A percentile compares a stretch with the other conserved stretches of the same genome.
phyloP scores from a whole-genome alignment of 108 stramenopile species.

The Cyclotella atomus region DNA sequence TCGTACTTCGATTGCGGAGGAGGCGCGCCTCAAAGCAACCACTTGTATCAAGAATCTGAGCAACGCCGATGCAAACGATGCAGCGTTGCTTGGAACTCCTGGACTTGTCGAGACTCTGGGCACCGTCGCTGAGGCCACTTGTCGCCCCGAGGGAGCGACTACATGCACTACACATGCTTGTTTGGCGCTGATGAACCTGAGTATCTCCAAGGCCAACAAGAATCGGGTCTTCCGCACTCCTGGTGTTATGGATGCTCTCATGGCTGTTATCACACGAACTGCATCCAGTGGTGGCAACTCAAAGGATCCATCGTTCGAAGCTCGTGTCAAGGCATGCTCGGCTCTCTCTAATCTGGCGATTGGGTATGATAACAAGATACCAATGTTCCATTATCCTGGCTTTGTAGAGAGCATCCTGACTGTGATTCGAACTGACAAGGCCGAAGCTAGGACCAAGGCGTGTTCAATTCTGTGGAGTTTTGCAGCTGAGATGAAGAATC shows the following conservation, averaged over 20 bases:
- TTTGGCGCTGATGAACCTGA: conserved; percentile 87
- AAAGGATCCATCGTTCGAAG: conserved; percentile 67
- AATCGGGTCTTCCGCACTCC: conserved; percentile 86
- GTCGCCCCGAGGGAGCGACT: conserved; percentile 78
- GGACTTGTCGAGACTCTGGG: conserved; percentile 86
- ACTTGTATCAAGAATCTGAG: conserved; percentile 91
- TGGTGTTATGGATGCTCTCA: conserved; percentile 91
- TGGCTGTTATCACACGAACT: conserved; percentile 83
- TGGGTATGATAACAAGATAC: conserved; percentile 94
- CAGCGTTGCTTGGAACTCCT: conserved; percentile 77
- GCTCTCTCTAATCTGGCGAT: conserved; percentile 89
- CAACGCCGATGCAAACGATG: conserved; percentile 91
- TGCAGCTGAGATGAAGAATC: conserved; percentile 94
- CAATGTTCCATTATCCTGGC: conserved; percentile 90
- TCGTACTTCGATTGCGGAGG: conserved; percentile 56
- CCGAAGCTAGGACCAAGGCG: conserved; percentile 89
- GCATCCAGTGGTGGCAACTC: conserved; percentile 28
- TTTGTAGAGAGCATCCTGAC: conserved; percentile 87
- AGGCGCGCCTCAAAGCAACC: conserved; percentile 90
- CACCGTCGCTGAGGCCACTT: conserved; percentile 76
- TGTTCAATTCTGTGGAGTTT: conserved; percentile 93
- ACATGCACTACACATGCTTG: conserved; percentile 90
- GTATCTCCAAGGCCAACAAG: conserved; percentile 90
- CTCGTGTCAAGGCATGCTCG: conserved; percentile 89
- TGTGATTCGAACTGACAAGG: conserved; percentile 85